A percentile compares a stretch with the other conserved stretches of the same genome.
phyloP scores from a whole-genome alignment of 345 rosid genomes.

The Brassica juncea region DNA sequence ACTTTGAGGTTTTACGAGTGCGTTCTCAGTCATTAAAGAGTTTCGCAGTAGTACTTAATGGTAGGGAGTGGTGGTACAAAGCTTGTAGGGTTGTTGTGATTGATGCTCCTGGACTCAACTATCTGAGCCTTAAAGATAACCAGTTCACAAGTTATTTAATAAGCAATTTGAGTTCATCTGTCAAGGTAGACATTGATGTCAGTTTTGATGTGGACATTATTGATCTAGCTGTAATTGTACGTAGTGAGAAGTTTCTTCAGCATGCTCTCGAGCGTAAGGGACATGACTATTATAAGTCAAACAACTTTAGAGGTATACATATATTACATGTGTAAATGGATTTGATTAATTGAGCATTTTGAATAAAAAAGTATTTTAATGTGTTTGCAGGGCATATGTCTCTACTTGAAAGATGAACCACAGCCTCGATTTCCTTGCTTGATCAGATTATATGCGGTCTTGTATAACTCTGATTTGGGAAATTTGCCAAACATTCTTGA shows the following conservation, averaged over 20 bases:
- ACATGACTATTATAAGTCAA: neutral
- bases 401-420: neutral
- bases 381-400: neutral
- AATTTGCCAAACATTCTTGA: neutral
- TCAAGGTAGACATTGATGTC: neutral
- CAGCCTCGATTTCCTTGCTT: neutral
- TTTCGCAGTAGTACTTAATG: neutral
- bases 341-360: too few relatives aligned
- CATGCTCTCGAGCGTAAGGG: neutral
- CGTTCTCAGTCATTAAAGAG: too few relatives aligned
- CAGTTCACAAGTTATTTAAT: neutral
- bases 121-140: neutral
- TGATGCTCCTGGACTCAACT: neutral
- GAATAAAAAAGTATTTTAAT: too few relatives aligned
- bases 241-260: neutral
- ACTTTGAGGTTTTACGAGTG: too few relatives aligned
- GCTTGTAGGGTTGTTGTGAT: neutral
- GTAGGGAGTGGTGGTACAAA: neutral
- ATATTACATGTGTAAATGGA: neutral
- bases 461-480: neutral
- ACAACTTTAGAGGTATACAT: neutral
- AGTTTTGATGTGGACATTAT: neutral
- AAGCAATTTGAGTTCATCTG: neutral
- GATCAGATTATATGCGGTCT: neutral
- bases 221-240: too few relatives aligned